Base-by-base conservation (phyloP, 805 yeast genomes). In the Tanozyma kutaoensis region DNA sequence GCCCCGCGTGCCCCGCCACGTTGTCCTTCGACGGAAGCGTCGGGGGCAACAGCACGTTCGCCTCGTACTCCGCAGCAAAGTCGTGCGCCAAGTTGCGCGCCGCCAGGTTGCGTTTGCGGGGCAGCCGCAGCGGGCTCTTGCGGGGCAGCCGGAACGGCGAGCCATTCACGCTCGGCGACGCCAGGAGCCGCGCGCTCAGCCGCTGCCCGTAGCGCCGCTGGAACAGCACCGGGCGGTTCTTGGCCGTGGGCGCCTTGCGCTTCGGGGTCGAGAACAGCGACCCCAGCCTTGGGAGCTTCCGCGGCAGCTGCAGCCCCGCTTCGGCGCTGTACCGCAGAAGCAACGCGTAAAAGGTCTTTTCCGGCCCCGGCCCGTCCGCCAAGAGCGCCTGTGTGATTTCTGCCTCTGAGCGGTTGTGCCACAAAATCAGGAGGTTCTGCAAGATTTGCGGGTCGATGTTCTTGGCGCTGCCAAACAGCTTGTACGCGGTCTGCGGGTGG, bases 371-470 rank as follows among this genome's bases (percentile, higher is more conserved):
- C 13, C 65, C 66, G 28, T 45, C 51, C 19, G 40, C 42, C 31
- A 59, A 48, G 14, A 60, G 48, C 29, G 57, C 46, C 23, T 40
- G 38, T 15, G 58, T 40, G 11, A 60, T 60, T 20, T 60, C 66
- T 15, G 51, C 44, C 34, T 56, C 52, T 5, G 57, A 40, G 38
- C 75, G 53, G 24, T 69, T 72, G 38, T 69, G 69, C 76, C 76
- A 70, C 36, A 70, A 53, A 31, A 68, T 69, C 15, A 69, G 59
- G 38, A 70, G 55, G 38, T 70, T 70, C 29, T 67, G 65, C 33
- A 70, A 49, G 28, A 70, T 69, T 38, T 64, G 69, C 28, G 50
- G 46, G 45, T 70, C 76, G 26, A 70, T 67, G 30, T 65, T 64
- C 29, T 52, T 53, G 22, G 43, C 53, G 3, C 68, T 52, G 7